phyloP scores from a whole-genome alignment of 306 rosid species.

The Glycine soja region DNA sequence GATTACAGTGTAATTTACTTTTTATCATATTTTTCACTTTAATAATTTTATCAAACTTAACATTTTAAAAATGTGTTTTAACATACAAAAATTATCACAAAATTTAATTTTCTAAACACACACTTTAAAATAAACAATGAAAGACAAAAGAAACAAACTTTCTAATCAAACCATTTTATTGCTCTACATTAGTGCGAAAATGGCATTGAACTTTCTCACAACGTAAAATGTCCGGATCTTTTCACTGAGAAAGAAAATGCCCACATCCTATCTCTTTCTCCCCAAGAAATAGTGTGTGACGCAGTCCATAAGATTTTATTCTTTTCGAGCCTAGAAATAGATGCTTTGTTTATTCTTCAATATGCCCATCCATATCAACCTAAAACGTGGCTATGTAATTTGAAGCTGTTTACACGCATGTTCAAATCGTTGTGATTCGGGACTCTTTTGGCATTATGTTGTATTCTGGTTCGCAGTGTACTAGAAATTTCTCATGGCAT shows the following conservation, averaged over 20 bases:
- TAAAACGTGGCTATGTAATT: not conserved
- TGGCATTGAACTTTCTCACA: constrained; percentile 8
- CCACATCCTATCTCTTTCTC: constrained; percentile 6
- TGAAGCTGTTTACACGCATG: constrained; percentile 41
- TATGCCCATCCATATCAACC: not conserved
- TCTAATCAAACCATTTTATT: constrained; percentile 6
- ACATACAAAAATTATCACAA: not conserved
- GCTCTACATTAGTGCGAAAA: not conserved
- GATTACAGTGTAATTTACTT: no score
- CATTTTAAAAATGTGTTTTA: not conserved
- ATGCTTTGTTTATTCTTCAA: not conserved
- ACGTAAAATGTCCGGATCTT: not conserved
- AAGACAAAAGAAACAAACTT: constrained; percentile 11
- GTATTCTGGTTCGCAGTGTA: not conserved
- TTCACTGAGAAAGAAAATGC: not conserved
- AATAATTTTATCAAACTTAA: no score
- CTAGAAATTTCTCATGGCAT: not conserved
- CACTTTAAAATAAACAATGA: not conserved
- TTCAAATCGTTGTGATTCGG: not conserved
- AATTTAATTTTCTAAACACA: not conserved
- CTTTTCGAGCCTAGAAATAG: constrained; percentile 7
- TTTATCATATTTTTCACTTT: not conserved
- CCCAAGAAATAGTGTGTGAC: constrained; percentile 13
- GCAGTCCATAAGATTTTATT: constrained; percentile 29
- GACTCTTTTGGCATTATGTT: constrained; percentile 8